Percentiles rank a stretch among this genome's conserved stretches.
Evolutionary conservation across 139 green algal genomes (phyloP).

Genomic region (Chlamydomonas incerta): DNA sequence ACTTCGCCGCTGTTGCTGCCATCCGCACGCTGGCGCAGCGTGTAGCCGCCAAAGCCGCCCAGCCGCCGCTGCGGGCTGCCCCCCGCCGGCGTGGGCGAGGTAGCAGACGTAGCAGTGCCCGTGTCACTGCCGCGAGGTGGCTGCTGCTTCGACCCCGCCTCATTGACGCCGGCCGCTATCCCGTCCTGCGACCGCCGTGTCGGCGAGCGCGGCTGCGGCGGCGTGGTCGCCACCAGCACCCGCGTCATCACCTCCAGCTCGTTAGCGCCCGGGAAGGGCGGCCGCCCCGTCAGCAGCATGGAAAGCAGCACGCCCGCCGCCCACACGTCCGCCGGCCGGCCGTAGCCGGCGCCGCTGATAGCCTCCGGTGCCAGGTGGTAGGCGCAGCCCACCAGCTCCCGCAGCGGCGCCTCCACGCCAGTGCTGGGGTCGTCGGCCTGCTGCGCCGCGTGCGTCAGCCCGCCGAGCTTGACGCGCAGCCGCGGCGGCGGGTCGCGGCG

Average conservation of each 20-base stretch:
- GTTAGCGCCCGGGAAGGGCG: conserved; percentile 19
- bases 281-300: conserved; percentile 33
- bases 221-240: background rate
- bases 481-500: background rate
- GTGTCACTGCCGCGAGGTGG: background rate
- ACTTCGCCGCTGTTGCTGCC: background rate
- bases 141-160: background rate
- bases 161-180: background rate
- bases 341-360: conserved; percentile 14
- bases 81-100: too few species aligned
- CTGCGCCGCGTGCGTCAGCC: background rate
- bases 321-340: conserved; percentile 21
- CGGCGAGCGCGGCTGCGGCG: too few species aligned
- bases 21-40: background rate
- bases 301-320: conserved; percentile 18
- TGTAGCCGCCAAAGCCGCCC: background rate
- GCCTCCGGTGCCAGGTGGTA: conserved; percentile 35
- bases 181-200: background rate
- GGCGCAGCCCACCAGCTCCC: conserved; percentile 17
- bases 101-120: background rate
- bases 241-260: conserved; percentile 39
- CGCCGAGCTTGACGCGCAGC: background rate
- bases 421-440: background rate
- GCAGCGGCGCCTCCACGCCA: background rate
- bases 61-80: too few species aligned